Base-by-base conservation (phyloP, 202 grass and related monocot genomes). In the Setaria viridis region DNA sequence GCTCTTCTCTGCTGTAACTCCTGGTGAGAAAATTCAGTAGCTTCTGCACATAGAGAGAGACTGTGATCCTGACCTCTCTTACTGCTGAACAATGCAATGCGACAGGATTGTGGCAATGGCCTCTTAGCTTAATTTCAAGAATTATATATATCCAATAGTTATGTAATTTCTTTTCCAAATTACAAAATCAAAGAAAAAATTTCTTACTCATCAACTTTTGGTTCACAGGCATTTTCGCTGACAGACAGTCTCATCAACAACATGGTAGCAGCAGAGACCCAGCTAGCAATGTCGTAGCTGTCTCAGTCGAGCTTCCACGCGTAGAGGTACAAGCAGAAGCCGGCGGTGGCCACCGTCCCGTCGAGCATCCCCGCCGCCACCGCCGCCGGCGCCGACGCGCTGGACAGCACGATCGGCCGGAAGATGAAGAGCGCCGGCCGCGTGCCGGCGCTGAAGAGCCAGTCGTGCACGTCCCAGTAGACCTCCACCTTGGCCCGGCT, bases 391-490 rank as follows among this genome's bases (percentile, higher is more conserved):
- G 56, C 88, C 16, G 42, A 92, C 0, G 68, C 14, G 70, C 82
- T 86, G 71, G 91, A 88, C 3, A 95, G 82, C 70, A 95, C 70
- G 73, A 95, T 90, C 33, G 93, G 93, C 0, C 88, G 55, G 82
- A 95, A 95, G 77, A 97, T 90, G 79, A 97, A 97, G 51, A 90
- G 76, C n/a, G 92, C 95, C 14, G 88, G 90, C 8, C 90, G 68
- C 25, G 83, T 80, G 5, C 90, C 91, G 20, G 89, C 92, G 89
- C 87, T 84, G 82, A 94, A 95, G 42, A 97, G 75, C 92, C 92
- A 94, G 79, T 87, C 90, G 57, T 95, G 92, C 9, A 95, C 92
- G 63, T 95, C 92, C 95, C 90, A 94, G 56, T 93, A 95, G 4
- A 93, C 87, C 81, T 94, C 92, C 76, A 98, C 85, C 74, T 90